Conservation (phyloP, 140 eudicot species). For the Senecio squalidus region DNA sequence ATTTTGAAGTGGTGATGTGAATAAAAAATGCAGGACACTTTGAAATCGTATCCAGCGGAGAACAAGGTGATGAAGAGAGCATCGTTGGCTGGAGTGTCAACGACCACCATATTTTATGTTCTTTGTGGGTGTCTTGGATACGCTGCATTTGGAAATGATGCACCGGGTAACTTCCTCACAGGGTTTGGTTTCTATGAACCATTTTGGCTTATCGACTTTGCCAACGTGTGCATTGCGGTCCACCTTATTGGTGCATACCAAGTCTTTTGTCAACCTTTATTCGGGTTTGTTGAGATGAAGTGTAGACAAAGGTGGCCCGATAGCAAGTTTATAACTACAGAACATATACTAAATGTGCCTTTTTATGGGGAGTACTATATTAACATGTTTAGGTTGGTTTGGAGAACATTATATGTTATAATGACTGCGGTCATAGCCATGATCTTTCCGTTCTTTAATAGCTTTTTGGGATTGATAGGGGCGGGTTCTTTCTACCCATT, state of each 20-base stretch:
- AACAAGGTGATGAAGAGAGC: too few relatives aligned
- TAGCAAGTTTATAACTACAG: slow-evolving; percentile 41
- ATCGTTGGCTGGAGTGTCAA: too few relatives aligned
- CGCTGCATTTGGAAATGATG: slow-evolving; percentile 38
- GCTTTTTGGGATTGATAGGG: not conserved
- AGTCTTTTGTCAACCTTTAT: slow-evolving; percentile 57
- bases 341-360: slow-evolving; percentile 29
- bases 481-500: not conserved
- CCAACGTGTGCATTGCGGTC: slow-evolving; percentile 36
- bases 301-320: slow-evolving; percentile 43
- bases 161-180: slow-evolving; percentile 44
- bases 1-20: too few relatives aligned
- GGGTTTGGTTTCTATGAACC: slow-evolving; percentile 49
- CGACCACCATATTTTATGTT: slow-evolving; percentile 26
- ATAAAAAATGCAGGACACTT: too few relatives aligned
- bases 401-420: not conserved
- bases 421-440: not conserved
- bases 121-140: slow-evolving; percentile 41
- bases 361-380: slow-evolving; percentile 22
- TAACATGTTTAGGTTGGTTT: slow-evolving; percentile 15
- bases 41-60: too few relatives aligned
- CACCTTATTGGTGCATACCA: slow-evolving; percentile 48
- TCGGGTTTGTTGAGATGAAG: slow-evolving; percentile 35
- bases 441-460: not conserved
- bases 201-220: slow-evolving; percentile 47